These are phyloP conservation scores for Solanum chacoense DNA, from an alignment of 305 asterid genomes.

Conservation along the genomic window DNA sequence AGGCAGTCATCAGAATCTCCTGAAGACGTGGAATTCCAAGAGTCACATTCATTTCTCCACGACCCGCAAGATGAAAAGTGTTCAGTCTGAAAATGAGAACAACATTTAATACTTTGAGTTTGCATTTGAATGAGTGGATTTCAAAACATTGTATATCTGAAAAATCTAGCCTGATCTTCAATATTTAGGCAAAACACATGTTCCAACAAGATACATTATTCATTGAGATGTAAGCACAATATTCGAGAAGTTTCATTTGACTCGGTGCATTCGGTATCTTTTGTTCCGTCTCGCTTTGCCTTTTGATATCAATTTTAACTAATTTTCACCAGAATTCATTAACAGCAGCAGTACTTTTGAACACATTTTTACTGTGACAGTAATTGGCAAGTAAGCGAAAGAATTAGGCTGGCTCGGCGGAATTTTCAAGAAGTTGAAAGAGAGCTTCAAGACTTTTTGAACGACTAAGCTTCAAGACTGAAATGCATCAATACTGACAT, in stretches of 20 bases:
- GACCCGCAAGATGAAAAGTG: slow-evolving; percentile 98
- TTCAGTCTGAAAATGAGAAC: slow-evolving; percentile 52
- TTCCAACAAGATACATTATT: neutral
- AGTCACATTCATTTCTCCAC: slow-evolving; percentile 99
- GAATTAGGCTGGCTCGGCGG: neutral
- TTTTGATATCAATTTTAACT: neutral
- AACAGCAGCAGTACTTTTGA: neutral
- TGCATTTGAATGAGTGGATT: neutral
- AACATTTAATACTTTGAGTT: neutral
- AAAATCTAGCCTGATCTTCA: neutral
- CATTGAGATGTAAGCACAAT: neutral
- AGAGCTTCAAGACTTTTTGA: neutral
- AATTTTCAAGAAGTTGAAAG: neutral
- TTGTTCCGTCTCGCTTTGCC: neutral
- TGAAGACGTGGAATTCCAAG: slow-evolving; percentile 99
- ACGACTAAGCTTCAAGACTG: neutral
- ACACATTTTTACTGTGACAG: neutral
- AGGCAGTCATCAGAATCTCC: slow-evolving; percentile 92
- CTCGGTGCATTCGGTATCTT: neutral
- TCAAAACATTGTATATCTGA: neutral
- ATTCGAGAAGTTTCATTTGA: neutral
- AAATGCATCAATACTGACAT: neutral
- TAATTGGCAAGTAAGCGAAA: neutral
- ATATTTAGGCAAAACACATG: neutral
- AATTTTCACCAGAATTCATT: neutral